Percentiles rank a stretch among this genome's conserved stretches.
phyloP scores from a whole-genome alignment of 148 eudicot species.

The Diospyros lotus region DNA sequence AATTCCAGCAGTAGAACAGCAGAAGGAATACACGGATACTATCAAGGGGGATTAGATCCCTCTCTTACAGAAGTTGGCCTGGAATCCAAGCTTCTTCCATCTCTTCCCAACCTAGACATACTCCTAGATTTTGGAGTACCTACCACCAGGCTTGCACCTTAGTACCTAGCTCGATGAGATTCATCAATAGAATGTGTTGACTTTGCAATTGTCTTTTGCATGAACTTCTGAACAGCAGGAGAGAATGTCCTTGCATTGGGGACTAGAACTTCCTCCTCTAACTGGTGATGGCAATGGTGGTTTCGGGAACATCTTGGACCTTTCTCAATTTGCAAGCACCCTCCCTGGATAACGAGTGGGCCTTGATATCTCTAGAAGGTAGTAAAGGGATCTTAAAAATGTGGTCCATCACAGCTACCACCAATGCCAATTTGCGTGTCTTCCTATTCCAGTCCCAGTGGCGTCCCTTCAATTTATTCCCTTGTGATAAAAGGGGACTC shows the following conservation, averaged over 20 bases:
- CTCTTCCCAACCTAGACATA: slow-evolving; percentile 65
- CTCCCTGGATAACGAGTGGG: slow-evolving; percentile 83
- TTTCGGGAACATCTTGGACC: slow-evolving; percentile 72
- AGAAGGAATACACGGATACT: slow-evolving; percentile 11
- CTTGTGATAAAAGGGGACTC: slow-evolving; percentile 87
- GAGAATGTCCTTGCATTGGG: slow-evolving; percentile 57
- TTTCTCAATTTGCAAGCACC: slow-evolving; percentile 82
- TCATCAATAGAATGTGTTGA: slow-evolving; percentile 66
- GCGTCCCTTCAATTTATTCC: slow-evolving; percentile 98
- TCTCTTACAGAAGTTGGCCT: slow-evolving; percentile 78
- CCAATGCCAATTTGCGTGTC: slow-evolving; percentile 93
- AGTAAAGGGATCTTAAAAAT: slow-evolving; percentile 74
- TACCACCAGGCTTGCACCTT: slow-evolving; percentile 69
- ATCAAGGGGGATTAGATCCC: slow-evolving; percentile 79
- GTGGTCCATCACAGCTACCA: slow-evolving; percentile 84
- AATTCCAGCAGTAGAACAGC: not conserved
- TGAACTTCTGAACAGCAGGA: slow-evolving; percentile 88
- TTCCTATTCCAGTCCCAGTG: slow-evolving; percentile 79
- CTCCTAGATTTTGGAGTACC: slow-evolving; percentile 82
- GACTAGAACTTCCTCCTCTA: slow-evolving; percentile 92
- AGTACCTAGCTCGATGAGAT: slow-evolving; percentile 90
- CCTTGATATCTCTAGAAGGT: slow-evolving; percentile 81
- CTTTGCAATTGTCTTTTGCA: slow-evolving; percentile 85
- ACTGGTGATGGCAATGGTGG: slow-evolving; percentile 81
- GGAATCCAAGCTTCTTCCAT: slow-evolving; percentile 44